Evolutionary conservation across 106 monocot genomes (phyloP).

Genomic region (Dioscorea dumetorum): DNA sequence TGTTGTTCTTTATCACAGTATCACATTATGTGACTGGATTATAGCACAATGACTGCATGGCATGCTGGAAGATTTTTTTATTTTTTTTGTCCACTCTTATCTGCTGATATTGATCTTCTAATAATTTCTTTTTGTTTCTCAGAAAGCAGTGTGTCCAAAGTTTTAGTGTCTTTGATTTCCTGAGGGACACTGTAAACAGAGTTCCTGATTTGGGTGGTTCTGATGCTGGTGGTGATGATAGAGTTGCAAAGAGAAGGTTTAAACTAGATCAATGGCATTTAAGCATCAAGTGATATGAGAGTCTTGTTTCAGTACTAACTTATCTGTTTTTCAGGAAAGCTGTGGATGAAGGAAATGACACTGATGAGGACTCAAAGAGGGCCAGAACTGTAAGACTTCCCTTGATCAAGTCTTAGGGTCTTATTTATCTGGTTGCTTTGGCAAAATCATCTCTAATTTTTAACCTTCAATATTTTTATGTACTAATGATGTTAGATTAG

Average conservation of each 20-base stretch:
- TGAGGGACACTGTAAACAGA: constrained; percentile 64
- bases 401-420: not conserved
- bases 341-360: constrained; percentile 34
- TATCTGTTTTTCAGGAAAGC: constrained; percentile 35
- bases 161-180: constrained; percentile 67
- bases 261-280: not conserved
- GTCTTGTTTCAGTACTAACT: not conserved
- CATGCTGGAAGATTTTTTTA: no score
- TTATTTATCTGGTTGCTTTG: no score
- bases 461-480: no score
- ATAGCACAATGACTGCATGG: no score
- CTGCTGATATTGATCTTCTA: no score
- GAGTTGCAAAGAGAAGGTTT: constrained; percentile 47
- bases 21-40: no score
- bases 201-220: constrained; percentile 68
- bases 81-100: no score
- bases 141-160: constrained; percentile 80
- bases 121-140: constrained; percentile 6
- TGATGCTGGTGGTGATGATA: constrained; percentile 54
- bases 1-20: no score
- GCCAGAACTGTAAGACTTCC: constrained; percentile 36
- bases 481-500: no score
- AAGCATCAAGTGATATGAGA: not conserved
- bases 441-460: no score
- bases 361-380: constrained; percentile 47